Evolutionary conservation across 352 stramenopile species (phyloP), one percentile per base, ranked within the genome.

Genomic region (Phytopythium vexans): DNA sequence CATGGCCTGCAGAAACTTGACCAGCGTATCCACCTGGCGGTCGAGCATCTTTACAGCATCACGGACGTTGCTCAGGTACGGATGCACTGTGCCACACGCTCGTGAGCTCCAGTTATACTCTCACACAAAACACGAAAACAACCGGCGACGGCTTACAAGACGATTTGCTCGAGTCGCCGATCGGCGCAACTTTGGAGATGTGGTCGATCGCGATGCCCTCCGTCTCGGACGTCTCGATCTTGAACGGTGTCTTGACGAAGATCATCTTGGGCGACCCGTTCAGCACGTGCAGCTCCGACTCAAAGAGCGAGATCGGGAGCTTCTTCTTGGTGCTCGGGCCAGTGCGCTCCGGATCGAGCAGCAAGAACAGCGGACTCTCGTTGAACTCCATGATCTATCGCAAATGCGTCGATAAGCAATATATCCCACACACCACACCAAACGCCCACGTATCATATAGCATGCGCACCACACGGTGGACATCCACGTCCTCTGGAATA

Each of bases 171-270:
- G 72, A 62, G 58, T 87, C 80, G 27, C 76, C 80, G 45, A 86
- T 72, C 1, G 81, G 80, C 11, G 81, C 76, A 42, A 92, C 87
- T 65, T 95, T 95, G 37, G 86, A 94, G 41, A 96, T 93, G 62
- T 94, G 80, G 42, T 96, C 88, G 10, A 96, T 82, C 6, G 79
- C 72, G 53, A 96, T 94, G 31, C 83, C 77, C 58, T 96, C 86
- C 21, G 83, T 86, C 63, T 96, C 85, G 2, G 81, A 88, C 42
- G 88, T 94, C 44, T 94, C 78, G 47, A 96, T 80, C 53, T 94
- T 92, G 57, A 93, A 96, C 34, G 82, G 74, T 8, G 85, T 70
- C 62, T 92, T 85, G 31, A 95, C 88, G 53, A 96, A 95, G 41
- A 96, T 76, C 82, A 92, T 95, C 58, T 88, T 95, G 32, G 88